Conservation (phyloP, 768 basidiomycete species). For the Leccinellum rugosiceps region DNA sequence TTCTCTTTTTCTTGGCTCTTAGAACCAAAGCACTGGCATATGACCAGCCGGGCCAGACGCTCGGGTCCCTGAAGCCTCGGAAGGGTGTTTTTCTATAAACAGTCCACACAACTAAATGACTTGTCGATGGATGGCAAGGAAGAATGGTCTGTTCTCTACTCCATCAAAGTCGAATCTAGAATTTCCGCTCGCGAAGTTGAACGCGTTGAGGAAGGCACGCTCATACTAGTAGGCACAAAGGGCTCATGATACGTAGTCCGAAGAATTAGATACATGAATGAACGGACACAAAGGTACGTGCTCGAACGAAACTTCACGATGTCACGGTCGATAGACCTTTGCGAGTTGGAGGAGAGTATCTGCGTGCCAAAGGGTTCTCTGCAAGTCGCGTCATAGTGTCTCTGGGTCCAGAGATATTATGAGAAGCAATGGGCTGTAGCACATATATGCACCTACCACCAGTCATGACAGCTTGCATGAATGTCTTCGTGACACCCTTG, state of each 20-base stretch:
- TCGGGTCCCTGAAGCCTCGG: constrained; percentile 43
- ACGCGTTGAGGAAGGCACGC: constrained; percentile 80
- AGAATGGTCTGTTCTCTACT: constrained; percentile 92
- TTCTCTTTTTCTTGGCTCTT: constrained; percentile 44
- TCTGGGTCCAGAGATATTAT: constrained; percentile 57
- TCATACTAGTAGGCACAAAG: constrained; percentile 95
- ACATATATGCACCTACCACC: constrained; percentile 55
- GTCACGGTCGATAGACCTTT: constrained; percentile 43
- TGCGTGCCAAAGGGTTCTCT: constrained; percentile 83
- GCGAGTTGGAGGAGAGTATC: constrained; percentile 61
- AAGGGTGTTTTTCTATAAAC: constrained; percentile 15
- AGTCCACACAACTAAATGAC: constrained; percentile 63
- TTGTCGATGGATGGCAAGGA: constrained; percentile 81
- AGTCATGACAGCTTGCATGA: constrained; percentile 75
- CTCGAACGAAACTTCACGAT: constrained; percentile 72
- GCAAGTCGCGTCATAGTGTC: constrained; percentile 74
- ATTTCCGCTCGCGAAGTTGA: constrained; percentile 77
- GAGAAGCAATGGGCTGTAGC: neutral
- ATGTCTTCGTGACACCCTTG: constrained; percentile 74
- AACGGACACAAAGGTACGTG: neutral
- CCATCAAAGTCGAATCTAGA: constrained; percentile 86
- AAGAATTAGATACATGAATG: neutral
- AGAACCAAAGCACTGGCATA: constrained; percentile 72
- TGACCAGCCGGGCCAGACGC: constrained; percentile 71
- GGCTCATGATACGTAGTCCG: constrained; percentile 86